Conservation (phyloP, 768 basidiomycete species). For the Suillus cothurnatus region DNA sequence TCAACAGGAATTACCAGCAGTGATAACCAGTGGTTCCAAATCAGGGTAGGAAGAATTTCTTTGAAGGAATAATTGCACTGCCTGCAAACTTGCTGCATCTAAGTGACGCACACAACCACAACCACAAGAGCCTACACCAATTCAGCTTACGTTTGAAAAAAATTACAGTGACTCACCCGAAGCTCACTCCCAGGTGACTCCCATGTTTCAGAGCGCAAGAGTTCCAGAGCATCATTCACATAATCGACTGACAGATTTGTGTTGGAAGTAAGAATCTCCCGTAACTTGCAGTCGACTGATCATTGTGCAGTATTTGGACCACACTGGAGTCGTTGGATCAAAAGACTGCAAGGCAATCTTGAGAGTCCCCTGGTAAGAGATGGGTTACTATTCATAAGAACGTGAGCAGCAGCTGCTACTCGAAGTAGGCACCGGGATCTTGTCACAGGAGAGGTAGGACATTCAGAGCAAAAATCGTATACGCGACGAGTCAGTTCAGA, state of each 20-base stretch:
- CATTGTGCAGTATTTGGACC: conserved; percentile 34
- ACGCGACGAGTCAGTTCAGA: conserved; percentile 41
- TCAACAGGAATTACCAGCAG: no score
- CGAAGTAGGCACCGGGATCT: conserved; percentile 44
- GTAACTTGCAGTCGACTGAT: conserved; percentile 1
- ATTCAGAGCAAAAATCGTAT: conserved; percentile 46
- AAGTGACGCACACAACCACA: conserved; percentile 30
- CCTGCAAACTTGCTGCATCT: conserved; percentile 24
- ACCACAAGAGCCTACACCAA: conserved; percentile 20
- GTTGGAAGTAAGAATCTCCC: not conserved
- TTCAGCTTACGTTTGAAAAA: not conserved
- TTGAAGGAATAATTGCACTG: conserved; percentile 22
- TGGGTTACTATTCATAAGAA: conserved; percentile 25
- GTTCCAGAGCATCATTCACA: conserved; percentile 33
- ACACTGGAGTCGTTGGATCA: conserved; percentile 48
- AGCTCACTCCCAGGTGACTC: conserved; percentile 33
- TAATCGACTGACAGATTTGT: conserved; percentile 1
- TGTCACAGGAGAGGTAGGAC: conserved; percentile 31
- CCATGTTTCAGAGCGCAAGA: conserved; percentile 43
- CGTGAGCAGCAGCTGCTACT: conserved; percentile 37
- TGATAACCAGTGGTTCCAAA: conserved; percentile 16
- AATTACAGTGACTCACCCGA: conserved; percentile 28
- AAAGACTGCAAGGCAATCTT: conserved; percentile 38
- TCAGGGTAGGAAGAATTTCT: conserved; percentile 20
- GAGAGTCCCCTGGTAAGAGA: conserved; percentile 29